Base-by-base conservation (phyloP, 139 green algal species). In the Micromonas pusilla region DNA sequence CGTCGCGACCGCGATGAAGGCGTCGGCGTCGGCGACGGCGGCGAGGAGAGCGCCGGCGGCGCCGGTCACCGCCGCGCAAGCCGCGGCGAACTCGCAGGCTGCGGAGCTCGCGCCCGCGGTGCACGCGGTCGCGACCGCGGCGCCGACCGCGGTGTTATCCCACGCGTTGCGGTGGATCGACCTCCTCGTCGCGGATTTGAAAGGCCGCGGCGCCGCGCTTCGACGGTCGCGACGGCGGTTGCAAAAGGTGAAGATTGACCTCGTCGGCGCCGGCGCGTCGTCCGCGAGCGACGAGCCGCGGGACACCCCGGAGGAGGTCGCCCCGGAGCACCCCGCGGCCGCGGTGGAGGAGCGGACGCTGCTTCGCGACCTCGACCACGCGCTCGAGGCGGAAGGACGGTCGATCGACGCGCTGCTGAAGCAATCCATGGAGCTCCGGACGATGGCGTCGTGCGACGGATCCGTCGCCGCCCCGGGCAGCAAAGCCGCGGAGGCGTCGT, bases 351-450 rank as follows among this genome's bases (percentile, higher is more conserved):
- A 57, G 45, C 9, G 9, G 45, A 16, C 9, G 9, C 45, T 57
- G 45, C 45, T 57, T 16, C 9, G 16, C 9, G 45, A 57, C 16
- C 45, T 57, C 45, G 45, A 57, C 9, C 45, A 16, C 9, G 45
- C 45, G 45, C 45, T 57, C 45, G 45, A 9, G 45, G 45, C 16
- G 45, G 45, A 57, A 16, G 45, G 16, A 9, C 9, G 85, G 13
- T 68, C 88, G 33, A 67, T 93, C 13, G 76, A 63, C 1, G 85
- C 86, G 21, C 81, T 93, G 75, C 81, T 91, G 78, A 77, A 82
- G 68, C 82, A 86, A 9, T 86, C 81, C 3, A 83, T 79, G 30
- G 84, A 91, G 81, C 80, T 89, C 0, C n/a, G n/a, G n/a, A n/a
- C n/a, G n/a, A n/a, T n/a, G n/a, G n/a, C n/a, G n/a, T n/a, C n/a